Evolutionary conservation across 805 yeast genomes (phyloP), one percentile per base, ranked within the genome.

Genomic region (Zygosaccharomyces bisporus): DNA sequence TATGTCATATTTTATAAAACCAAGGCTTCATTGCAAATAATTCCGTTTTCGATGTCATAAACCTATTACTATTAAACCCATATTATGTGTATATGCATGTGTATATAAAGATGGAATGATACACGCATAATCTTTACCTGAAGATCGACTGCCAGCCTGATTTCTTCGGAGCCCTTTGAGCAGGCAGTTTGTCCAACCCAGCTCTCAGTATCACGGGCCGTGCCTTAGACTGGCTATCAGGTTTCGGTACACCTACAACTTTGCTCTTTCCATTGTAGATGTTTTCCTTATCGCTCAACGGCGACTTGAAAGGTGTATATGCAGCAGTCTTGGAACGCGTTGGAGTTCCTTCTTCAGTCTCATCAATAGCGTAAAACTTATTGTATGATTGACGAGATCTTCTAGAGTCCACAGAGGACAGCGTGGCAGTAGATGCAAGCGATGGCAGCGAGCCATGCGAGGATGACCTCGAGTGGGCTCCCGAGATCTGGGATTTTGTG

Each of bases 391-490:
- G 42, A 12, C 50, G 54, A 4, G 57, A 47, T 35, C 43, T 49
- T 31, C 50, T 44, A 3, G 63, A 58, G 14, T 52, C 57, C 17
- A 41, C 30, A 1, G 61, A 49, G 1, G 64, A 58, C 6, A 53
- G 12, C 6, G 72, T 68, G 9, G 72, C 64, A 40, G 69, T 60
- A 16, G 77, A 71, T 5, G 72, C 56, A 31, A 69, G 57, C 2
- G 71, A 69, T 12, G 76, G 76, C 10, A 71, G 60, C 3, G 72
- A 65, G 33, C 58, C 41, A 39, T 57, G 57, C 17, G 73, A 64
- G 8, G 58, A 52, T 6, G 65, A 56, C 13, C 65, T 53, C 1
- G 70, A 56, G 32, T 63, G 63, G 48, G 50, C 42, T 34, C 30
- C 42, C 39, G 45, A 50, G 30, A 41, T 40, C n/a, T 44, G 25